Evolutionary conservation across 2,329 filamentous ascomycete genomes (phyloP).

Genomic region (Diaporthe vaccinii): DNA sequence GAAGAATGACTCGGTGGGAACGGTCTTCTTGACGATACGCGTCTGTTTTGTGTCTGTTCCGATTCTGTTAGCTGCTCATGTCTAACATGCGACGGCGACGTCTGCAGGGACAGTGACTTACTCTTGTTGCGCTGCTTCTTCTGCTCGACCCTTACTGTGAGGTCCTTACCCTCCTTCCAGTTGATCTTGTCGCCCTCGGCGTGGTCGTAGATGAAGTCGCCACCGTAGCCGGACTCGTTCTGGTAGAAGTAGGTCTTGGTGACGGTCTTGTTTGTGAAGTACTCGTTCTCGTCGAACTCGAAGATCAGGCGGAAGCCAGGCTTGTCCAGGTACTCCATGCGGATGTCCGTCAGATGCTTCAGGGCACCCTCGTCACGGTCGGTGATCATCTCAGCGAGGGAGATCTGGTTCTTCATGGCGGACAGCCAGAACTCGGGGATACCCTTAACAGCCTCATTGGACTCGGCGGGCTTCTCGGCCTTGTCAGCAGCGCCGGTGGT

Average conservation of each 20-base stretch:
- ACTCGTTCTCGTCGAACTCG: conserved; percentile 94
- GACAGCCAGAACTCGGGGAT: conserved; percentile 99
- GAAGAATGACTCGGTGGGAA: conserved; percentile 98
- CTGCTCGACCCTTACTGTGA: conserved; percentile 95
- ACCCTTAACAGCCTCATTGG: conserved; percentile 73
- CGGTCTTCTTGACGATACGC: conserved; percentile 98
- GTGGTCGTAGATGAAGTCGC: conserved; percentile 99
- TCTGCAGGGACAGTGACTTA: conserved; percentile 59
- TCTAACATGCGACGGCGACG: neutral
- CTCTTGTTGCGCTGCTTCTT: conserved; percentile 99
- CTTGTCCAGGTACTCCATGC: conserved; percentile 99
- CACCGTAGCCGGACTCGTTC: conserved; percentile 97
- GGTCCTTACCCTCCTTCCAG: conserved; percentile 93
- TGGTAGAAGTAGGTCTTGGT: conserved; percentile 99
- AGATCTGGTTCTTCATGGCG: conserved; percentile 99
- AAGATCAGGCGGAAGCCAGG: conserved; percentile 99
- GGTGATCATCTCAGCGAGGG: conserved; percentile 98
- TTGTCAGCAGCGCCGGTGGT: conserved; percentile 61
- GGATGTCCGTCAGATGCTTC: conserved; percentile 90
- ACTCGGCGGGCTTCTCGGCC: conserved; percentile 70
- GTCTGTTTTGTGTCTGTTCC: conserved; percentile 95
- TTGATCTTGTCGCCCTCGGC: conserved; percentile 98
- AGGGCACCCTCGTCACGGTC: conserved; percentile 96
- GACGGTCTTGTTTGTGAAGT: conserved; percentile 96
- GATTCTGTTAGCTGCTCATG: conserved; percentile 38